Evolutionary conservation across 2,329 filamentous ascomycete species (phyloP).

Genomic region (Calonectria hongkongensis): DNA sequence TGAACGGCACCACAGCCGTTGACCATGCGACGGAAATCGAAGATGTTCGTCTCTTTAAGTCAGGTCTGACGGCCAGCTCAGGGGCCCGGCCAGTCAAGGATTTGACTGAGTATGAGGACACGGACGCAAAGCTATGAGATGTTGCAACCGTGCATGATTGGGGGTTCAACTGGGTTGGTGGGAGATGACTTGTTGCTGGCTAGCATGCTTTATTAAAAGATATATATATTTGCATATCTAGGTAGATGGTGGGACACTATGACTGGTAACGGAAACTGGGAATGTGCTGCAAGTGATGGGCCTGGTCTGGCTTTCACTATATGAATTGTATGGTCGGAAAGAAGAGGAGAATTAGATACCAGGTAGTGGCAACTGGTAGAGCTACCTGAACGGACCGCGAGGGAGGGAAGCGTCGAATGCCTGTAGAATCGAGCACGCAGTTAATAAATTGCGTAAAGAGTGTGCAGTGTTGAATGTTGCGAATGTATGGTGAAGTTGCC

Average conservation of each 20-base stretch:
- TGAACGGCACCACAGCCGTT: conserved; percentile 68
- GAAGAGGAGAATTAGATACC: conserved; percentile 30
- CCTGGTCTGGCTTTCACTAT: conserved; percentile 25
- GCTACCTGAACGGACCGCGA: conserved; percentile 27
- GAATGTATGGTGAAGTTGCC: background rate
- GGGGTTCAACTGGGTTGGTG: background rate
- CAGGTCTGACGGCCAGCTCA: conserved; percentile 81
- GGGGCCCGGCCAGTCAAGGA: conserved; percentile 85
- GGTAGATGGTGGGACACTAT: conserved; percentile 34
- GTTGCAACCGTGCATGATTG: too few species aligned
- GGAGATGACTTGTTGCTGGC: conserved; percentile 32
- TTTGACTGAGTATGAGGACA: conserved; percentile 89
- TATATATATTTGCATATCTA: conserved; percentile 39
- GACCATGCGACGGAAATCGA: conserved; percentile 76
- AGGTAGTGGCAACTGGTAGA: conserved; percentile 16
- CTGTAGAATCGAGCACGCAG: conserved; percentile 21
- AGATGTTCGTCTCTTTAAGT: conserved; percentile 88
- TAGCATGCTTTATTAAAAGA: conserved; percentile 41
- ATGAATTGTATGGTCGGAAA: conserved; percentile 36
- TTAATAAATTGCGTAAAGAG: conserved; percentile 3
- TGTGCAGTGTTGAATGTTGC: background rate
- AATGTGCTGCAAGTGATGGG: conserved; percentile 19
- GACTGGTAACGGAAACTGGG: conserved; percentile 18
- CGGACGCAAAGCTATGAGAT: conserved; percentile 84
- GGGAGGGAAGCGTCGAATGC: conserved; percentile 14